Evolutionary conservation across 371 early-diverging fungal genomes (phyloP).

Genomic region (Lichtheimia ramosa): DNA sequence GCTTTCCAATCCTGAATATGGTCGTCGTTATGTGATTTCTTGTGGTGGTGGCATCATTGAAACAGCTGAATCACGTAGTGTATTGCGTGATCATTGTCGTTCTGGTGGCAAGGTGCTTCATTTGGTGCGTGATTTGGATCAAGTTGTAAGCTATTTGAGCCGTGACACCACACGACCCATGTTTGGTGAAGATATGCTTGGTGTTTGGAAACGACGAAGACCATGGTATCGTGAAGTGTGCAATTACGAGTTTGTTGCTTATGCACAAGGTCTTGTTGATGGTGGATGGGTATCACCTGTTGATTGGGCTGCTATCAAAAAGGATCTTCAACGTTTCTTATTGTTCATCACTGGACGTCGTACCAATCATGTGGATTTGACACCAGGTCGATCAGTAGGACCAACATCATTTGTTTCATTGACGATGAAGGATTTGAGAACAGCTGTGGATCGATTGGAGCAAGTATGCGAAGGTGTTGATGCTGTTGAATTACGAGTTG

Average conservation of each 20-base stretch:
- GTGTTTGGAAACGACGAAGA: slow-evolving; percentile 80
- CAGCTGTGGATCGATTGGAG: slow-evolving; percentile 46
- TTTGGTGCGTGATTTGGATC: slow-evolving; percentile 79
- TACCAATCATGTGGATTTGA: slow-evolving; percentile 41
- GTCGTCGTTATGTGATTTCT: slow-evolving; percentile 70
- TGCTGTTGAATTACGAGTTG: slow-evolving; percentile 93
- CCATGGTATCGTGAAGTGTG: slow-evolving; percentile 79
- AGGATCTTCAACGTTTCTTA: slow-evolving; percentile 69
- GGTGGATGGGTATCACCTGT: slow-evolving; percentile 43
- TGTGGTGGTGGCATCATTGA: slow-evolving; percentile 98
- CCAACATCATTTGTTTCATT: slow-evolving; percentile 87
- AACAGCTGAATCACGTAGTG: slow-evolving; percentile 64
- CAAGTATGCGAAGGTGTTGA: slow-evolving; percentile 78
- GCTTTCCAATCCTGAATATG: slow-evolving; percentile 39
- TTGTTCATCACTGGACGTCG: slow-evolving; percentile 57
- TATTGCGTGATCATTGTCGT: slow-evolving; percentile 58
- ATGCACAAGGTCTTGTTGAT: slow-evolving; percentile 37
- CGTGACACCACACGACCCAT: slow-evolving; percentile 84
- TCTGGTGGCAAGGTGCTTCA: slow-evolving; percentile 75
- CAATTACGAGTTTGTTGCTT: slow-evolving; percentile 77
- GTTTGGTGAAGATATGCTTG: slow-evolving; percentile 79
- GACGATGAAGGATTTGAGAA: slow-evolving; percentile 74
- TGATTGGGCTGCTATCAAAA: slow-evolving; percentile 70
- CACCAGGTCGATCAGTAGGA: slow-evolving; percentile 33
- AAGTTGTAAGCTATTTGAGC: slow-evolving; percentile 76